Evolutionary conservation across 352 stramenopile genomes (phyloP), one percentile per base, ranked within the genome.

Genomic region (Globisporangium viniferum): DNA sequence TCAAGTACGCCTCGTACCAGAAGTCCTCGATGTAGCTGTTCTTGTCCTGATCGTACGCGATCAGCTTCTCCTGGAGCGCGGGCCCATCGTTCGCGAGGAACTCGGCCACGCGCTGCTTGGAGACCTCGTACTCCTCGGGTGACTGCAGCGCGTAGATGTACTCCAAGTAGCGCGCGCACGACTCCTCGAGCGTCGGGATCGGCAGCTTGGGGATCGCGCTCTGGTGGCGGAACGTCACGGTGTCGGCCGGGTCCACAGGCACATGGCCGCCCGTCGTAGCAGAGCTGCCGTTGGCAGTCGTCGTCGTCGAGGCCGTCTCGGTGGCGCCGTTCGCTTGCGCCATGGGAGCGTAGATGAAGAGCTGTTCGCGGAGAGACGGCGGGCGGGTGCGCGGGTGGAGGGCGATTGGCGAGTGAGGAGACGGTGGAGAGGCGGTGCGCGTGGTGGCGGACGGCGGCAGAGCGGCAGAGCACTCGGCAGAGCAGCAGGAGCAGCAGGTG

Each of bases 1-100:
- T 95, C 7, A 99, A 75, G 74, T 99, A 99, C 36, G 92, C 86
- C 66, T 99, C 97, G 71, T 95, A 97, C 95, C 97, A 99, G 77
- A 98, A 99, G 73, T 98, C 94, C 64, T 95, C 88, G 58, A 95
- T 95, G 76, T 86, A 95, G 46, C 77, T 90, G 61, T 80, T 77
- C 73, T 93, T 91, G 75, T 93, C 79, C 63, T 81, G 69, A 49
- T 79, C 85, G 69, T 95, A 93, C 56, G 78, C 76, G 14, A 91
- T 79, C 59, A 95, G 72, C 59, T 92, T 79, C 59, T 75, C 60
- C 67, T 95, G 88, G 59, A 95, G 73, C 54, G 69, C 69, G 20
- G 91, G 88, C 18, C 95, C 96, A 61, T 93, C 88, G 9, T 68
- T 76, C 14, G 54, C 58, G 7, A 93, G 59, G 59, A 97, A 97